phyloP scores from a whole-genome alignment of 768 basidiomycete genomes.

The Trametes maxima region DNA sequence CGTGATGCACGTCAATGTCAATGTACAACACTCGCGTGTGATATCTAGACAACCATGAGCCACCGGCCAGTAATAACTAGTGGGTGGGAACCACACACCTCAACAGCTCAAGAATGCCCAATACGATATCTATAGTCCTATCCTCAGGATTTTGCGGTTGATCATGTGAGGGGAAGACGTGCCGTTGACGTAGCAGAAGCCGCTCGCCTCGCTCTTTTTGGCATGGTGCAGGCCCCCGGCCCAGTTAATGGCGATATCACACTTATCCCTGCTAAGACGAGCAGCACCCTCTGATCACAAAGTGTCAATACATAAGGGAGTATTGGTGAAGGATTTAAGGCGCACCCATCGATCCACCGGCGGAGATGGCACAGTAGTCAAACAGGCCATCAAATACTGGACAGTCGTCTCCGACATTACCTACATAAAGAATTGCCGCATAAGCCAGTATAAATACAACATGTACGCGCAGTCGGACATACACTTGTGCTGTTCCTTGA shows the following conservation, averaged over 20 bases:
- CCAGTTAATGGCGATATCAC: conserved; percentile 99
- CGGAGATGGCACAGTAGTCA: conserved; percentile 98
- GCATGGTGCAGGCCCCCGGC: conserved; percentile 98
- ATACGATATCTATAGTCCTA: conserved; percentile 79
- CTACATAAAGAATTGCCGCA: conserved; percentile 41
- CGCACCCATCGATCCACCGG: conserved; percentile 99
- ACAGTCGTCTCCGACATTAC: conserved; percentile 98
- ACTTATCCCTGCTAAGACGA: conserved; percentile 91
- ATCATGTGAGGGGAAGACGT: conserved; percentile 22
- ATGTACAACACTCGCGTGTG: conserved; percentile 95
- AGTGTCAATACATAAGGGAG: conserved; percentile 7
- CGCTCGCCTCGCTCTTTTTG: conserved; percentile 98
- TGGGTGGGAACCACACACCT: conserved; percentile 47
- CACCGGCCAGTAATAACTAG: neutral
- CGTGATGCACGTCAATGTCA: conserved; percentile 98
- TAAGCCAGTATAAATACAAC: neutral
- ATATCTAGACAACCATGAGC: conserved; percentile 56
- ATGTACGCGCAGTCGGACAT: conserved; percentile 23
- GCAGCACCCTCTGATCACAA: conserved; percentile 86
- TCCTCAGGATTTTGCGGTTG: neutral
- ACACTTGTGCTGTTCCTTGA: conserved; percentile 98
- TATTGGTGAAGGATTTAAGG: neutral
- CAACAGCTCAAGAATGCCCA: conserved; percentile 93
- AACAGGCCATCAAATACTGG: conserved; percentile 98
- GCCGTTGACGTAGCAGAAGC: conserved; percentile 99